phyloP scores from a whole-genome alignment of 2,329 filamentous ascomycete species.

The Fusarium agapanthi region DNA sequence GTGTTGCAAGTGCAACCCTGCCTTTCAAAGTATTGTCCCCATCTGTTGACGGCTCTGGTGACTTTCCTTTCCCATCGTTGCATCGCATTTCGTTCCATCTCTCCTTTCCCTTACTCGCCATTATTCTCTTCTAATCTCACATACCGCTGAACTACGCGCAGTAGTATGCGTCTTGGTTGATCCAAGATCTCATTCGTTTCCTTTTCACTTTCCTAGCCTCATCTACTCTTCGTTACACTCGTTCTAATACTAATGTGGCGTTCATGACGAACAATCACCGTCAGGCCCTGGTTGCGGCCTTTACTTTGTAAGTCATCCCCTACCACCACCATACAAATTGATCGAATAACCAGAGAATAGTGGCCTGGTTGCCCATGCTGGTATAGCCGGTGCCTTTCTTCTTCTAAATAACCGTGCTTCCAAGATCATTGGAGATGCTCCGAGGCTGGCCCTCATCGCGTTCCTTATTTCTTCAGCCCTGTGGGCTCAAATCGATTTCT shows the following conservation, averaged over 20 bases:
- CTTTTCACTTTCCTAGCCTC: constrained; percentile 39
- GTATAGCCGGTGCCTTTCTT: constrained; percentile 57
- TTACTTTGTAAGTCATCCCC: constrained; percentile 58
- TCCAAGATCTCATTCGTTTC: constrained; percentile 23
- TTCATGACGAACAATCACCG: constrained; percentile 57
- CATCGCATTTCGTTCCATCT: constrained; percentile 16
- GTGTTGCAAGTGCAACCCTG: constrained; percentile 34
- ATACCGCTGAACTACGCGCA: constrained; percentile 21
- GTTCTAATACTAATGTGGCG: constrained; percentile 38
- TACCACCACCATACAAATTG: not conserved
- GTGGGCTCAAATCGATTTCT: constrained; percentile 64
- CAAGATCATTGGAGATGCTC: constrained; percentile 62
- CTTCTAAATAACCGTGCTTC: constrained; percentile 58
- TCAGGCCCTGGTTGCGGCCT: constrained; percentile 62
- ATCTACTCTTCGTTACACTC: constrained; percentile 45
- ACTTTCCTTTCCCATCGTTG: constrained; percentile 16
- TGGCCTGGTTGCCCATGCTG: constrained; percentile 63
- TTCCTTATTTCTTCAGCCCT: constrained; percentile 61
- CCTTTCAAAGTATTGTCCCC: constrained; percentile 9
- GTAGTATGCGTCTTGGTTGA: constrained; percentile 32
- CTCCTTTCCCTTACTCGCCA: constrained; percentile 23
- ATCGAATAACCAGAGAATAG: constrained; percentile 45
- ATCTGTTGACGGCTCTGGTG: constrained; percentile 8
- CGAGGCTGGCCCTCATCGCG: constrained; percentile 70
- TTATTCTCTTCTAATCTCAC: constrained; percentile 25